These are phyloP conservation scores for Nannochloropsis oceanica DNA, from an alignment of 108 stramenopile species.

Conservation along the genomic window DNA sequence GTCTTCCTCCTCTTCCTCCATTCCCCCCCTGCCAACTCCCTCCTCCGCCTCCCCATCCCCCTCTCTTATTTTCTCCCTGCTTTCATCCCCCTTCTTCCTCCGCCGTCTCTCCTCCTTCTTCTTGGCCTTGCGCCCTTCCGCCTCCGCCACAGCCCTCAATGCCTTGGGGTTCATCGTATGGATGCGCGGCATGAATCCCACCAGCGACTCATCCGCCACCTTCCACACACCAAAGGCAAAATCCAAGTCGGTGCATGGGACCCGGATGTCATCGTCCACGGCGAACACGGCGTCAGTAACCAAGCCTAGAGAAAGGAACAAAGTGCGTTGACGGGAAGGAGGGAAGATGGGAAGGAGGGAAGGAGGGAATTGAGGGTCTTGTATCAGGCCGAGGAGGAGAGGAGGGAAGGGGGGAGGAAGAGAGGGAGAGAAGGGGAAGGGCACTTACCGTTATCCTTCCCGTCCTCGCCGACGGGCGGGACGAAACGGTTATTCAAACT, in stretches of 20 bases:
- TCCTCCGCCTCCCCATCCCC: neutral
- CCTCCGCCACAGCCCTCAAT: neutral
- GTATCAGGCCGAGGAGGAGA: too few relatives aligned
- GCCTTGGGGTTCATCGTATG: neutral
- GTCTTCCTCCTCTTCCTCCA: neutral
- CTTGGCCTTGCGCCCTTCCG: neutral
- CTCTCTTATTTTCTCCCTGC: neutral
- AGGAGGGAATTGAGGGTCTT: neutral
- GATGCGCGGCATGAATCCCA: neutral
- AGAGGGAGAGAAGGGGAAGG: neutral
- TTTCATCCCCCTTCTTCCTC: neutral
- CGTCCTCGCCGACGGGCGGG: neutral
- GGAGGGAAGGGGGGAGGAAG: neutral
- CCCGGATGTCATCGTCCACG: slow-evolving; percentile 39
- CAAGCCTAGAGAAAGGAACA: neutral
- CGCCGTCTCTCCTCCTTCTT: neutral
- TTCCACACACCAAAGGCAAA: slow-evolving; percentile 26
- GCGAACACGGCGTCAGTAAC: slow-evolving; percentile 31
- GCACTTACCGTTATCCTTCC: neutral
- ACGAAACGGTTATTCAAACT: slow-evolving; percentile 15
- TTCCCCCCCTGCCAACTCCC: neutral
- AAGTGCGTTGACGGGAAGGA: neutral
- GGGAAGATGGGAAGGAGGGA: too few relatives aligned
- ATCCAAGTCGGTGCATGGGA: slow-evolving; percentile 26
- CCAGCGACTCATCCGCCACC: neutral